Evolutionary conservation across 495 filamentous ascomycete genomes (phyloP).

Genomic region (Podospora pseudocomata): DNA sequence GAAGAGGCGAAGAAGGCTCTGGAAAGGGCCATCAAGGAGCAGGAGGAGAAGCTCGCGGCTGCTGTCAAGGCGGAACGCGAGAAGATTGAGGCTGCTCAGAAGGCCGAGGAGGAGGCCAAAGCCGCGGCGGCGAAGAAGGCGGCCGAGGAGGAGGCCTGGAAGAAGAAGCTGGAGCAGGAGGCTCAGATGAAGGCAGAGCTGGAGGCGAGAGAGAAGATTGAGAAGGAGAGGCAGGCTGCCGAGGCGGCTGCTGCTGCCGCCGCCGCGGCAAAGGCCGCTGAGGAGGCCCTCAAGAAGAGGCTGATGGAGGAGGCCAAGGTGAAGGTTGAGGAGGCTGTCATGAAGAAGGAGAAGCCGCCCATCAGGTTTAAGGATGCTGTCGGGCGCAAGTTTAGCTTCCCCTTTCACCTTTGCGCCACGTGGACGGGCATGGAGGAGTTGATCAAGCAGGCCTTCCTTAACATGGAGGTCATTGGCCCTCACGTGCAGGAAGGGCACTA

Average conservation of each 20-base stretch:
- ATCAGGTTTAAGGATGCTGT: constrained; percentile 87
- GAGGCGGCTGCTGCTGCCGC: constrained; percentile 22
- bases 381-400: constrained; percentile 81
- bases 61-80: constrained; percentile 29
- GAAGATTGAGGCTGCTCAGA: constrained; percentile 38
- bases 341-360: constrained; percentile 49
- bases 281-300: constrained; percentile 45
- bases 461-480: constrained; percentile 76
- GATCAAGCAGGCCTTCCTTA: constrained; percentile 82
- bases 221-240: constrained; percentile 36
- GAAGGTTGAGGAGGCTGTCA: constrained; percentile 52
- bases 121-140: constrained; percentile 40
- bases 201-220: constrained; percentile 41
- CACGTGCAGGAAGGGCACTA: constrained; percentile 84
- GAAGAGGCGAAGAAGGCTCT: constrained; percentile 46
- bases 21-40: constrained; percentile 52
- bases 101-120: constrained; percentile 41
- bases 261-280: constrained; percentile 27
- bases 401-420: constrained; percentile 72
- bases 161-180: constrained; percentile 39
- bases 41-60: constrained; percentile 35
- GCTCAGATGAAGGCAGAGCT: constrained; percentile 46
- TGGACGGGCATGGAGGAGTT: constrained; percentile 85
- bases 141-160: constrained; percentile 48
- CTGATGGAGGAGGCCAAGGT: constrained; percentile 41